phyloP scores from a whole-genome alignment of 2,329 filamentous ascomycete genomes.

The Domatiomyces globalis region DNA sequence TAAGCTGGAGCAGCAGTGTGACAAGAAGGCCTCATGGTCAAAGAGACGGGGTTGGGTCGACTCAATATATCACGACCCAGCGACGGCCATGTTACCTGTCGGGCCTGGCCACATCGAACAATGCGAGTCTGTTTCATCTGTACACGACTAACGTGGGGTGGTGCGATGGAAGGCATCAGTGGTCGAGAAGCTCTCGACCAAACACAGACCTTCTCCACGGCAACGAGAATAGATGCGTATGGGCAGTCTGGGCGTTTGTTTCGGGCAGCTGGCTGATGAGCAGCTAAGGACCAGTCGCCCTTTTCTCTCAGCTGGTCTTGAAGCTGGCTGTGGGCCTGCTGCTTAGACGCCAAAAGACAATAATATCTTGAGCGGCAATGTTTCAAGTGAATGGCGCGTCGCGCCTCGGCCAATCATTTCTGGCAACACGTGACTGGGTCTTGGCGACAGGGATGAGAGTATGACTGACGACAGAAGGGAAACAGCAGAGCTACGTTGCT shows the following conservation, averaged over 20 bases:
- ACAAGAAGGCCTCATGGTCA: neutral
- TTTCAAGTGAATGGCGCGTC: neutral
- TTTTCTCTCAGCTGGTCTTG: neutral
- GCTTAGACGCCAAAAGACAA: neutral
- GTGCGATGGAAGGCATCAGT: neutral
- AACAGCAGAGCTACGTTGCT: too few species aligned
- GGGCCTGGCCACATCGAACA: neutral
- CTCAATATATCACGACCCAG: neutral
- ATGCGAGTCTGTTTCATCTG: neutral
- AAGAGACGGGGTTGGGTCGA: neutral
- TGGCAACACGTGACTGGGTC: neutral
- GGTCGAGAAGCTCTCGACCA: neutral
- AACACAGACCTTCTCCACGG: neutral
- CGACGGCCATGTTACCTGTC: neutral
- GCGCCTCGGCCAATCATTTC: neutral
- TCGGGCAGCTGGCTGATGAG: neutral
- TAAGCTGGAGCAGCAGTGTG: neutral
- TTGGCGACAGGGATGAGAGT: neutral
- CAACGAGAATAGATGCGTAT: neutral
- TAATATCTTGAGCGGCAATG: neutral
- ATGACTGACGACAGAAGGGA: too few species aligned
- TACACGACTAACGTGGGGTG: neutral
- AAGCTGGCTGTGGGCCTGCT: neutral
- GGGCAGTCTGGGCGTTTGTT: neutral
- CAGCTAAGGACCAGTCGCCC: neutral